These are phyloP conservation scores for Solanum chmielewskii DNA, from an alignment of 257 asterid genomes.

Conservation along the genomic window DNA sequence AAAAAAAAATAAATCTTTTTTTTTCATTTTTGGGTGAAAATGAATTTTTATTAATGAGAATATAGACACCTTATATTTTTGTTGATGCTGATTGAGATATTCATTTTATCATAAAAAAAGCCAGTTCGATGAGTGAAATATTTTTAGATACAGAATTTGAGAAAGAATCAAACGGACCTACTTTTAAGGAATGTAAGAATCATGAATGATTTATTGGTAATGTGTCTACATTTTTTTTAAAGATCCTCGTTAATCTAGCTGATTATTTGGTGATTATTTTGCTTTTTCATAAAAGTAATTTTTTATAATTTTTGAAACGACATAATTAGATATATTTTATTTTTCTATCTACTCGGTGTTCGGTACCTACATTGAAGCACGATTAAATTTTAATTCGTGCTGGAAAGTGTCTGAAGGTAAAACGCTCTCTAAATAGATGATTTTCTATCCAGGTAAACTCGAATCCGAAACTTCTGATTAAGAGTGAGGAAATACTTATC, in stretches of 20 bases:
- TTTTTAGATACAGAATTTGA: background rate
- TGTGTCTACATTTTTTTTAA: too few species aligned
- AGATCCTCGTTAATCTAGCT: too few species aligned
- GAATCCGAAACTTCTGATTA: rapidly evolving
- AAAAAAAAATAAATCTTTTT: background rate
- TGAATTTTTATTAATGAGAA: background rate
- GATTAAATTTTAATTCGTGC: too few species aligned
- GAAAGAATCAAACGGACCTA: background rate
- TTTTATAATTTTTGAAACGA: too few species aligned
- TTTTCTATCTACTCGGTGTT: too few species aligned
- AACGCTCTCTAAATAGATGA: too few species aligned
- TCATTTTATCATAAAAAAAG: background rate
- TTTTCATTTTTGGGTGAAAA: background rate
- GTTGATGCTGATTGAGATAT: background rate
- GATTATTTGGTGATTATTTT: too few species aligned
- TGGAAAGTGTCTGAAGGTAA: too few species aligned
- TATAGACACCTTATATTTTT: background rate
- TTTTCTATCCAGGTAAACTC: rapidly evolving
- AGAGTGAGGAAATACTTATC: rapidly evolving
- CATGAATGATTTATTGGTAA: too few species aligned
- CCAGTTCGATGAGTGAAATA: rapidly evolving
- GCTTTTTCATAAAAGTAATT: background rate
- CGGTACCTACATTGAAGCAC: too few species aligned
- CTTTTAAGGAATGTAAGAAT: too few species aligned
- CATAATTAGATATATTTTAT: too few species aligned